Percentiles rank a stretch among this genome's conserved stretches.
These are phyloP conservation scores for Sanchytrium tribonematis DNA, from an alignment of 371 early-diverging fungal species.

Conservation along the genomic window DNA sequence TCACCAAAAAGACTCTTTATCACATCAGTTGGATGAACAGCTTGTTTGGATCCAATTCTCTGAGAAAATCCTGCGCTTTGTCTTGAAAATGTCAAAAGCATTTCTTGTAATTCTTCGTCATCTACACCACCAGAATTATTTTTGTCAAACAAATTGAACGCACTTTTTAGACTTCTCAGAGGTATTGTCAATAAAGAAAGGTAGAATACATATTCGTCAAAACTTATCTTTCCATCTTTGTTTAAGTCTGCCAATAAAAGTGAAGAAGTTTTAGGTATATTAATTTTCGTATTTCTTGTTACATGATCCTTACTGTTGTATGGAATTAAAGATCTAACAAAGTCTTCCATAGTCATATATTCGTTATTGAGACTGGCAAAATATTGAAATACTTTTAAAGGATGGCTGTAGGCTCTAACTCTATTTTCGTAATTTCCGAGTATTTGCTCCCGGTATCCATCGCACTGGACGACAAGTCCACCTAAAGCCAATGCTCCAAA, in stretches of 20 bases:
- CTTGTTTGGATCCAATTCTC: neutral
- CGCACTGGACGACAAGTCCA: neutral
- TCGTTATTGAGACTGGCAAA: slow-evolving; percentile 9
- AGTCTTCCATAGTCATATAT: slow-evolving; percentile 14
- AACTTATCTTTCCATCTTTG: slow-evolving; percentile 13
- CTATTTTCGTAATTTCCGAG: slow-evolving; percentile 9
- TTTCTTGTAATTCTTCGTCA: neutral
- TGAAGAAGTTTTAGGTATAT: neutral
- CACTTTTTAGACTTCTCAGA: neutral
- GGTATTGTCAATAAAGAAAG: slow-evolving; percentile 7
- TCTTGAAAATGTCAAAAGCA: neutral
- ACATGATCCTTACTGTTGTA: slow-evolving; percentile 6
- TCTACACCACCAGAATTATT: neutral
- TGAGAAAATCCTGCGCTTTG: neutral
- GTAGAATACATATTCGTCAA: slow-evolving; percentile 13
- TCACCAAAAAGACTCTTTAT: neutral
- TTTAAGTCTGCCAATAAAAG: slow-evolving; percentile 12
- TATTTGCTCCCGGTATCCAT: neutral
- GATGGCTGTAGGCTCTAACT: slow-evolving; percentile 11
- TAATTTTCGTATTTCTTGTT: neutral
- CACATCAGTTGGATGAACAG: neutral
- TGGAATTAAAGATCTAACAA: slow-evolving; percentile 12
- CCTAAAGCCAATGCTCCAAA: neutral
- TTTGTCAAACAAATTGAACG: neutral
- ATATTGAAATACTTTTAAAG: slow-evolving; percentile 14